Conservation (phyloP, 176 grass and related monocot genomes). For the Musa itinerans region DNA sequence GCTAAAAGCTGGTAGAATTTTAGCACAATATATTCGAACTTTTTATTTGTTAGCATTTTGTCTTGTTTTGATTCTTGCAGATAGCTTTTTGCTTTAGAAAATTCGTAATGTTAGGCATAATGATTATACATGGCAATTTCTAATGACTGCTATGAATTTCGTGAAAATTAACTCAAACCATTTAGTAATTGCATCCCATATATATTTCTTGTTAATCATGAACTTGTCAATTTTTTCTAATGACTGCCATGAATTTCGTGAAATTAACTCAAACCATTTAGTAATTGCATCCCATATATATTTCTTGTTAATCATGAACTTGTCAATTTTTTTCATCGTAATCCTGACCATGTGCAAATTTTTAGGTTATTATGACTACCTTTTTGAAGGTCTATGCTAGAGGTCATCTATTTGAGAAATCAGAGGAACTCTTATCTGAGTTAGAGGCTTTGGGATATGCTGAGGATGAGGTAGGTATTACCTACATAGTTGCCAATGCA, state of each 20-base stretch:
- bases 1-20: not conserved
- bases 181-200: not conserved
- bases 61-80: not conserved
- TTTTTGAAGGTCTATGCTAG: constrained; percentile 93
- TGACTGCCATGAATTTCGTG: not conserved
- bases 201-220: not conserved
- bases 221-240: not conserved
- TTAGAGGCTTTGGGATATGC: constrained; percentile 73
- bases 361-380: constrained; percentile 88
- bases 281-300: not conserved
- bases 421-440: constrained; percentile 57
- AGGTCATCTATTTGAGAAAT: constrained; percentile 87
- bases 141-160: not conserved
- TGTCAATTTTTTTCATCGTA: constrained; percentile 1
- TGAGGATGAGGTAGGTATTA: constrained; percentile 60
- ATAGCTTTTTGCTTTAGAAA: not conserved
- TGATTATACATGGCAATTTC: not conserved
- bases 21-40: not conserved
- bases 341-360: constrained; percentile 8
- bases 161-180: not conserved
- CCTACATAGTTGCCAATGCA: not conserved
- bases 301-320: not conserved
- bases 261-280: not conserved
- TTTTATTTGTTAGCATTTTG: not conserved
- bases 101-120: not conserved